Base-by-base conservation (phyloP, 177 flowering plant species). In the Vitis hybrid region DNA sequence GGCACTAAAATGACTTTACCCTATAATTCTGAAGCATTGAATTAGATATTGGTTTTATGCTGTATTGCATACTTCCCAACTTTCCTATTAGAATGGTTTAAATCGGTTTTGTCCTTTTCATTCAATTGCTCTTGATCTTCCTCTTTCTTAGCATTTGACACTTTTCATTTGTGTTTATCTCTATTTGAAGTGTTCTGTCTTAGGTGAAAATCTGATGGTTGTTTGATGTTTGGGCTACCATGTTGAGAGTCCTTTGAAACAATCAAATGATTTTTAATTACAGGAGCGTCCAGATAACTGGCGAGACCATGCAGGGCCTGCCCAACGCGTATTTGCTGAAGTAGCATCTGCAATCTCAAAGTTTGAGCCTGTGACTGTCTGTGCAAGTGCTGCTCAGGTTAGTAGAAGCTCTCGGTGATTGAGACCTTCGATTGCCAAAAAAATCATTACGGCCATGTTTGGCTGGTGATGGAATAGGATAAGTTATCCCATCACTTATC, bases 271-370 rank as follows among this genome's bases (percentile, higher is more conserved):
- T 72, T 66, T 73, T 40, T 34, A 64, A 12, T 72, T 55, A 32
- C 78, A 94, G 97, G 98, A 93, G 68, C 89, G 97, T 26, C 80
- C 81, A 19, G 99, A 93, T 79, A 93, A 91, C 74, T 93, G 98
- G 99, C 75, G 98, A 45, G 85, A 90, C 48, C 66, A 83, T 68
- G 97, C 89, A 11, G 77, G 73, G 62, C 94, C 69, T 73, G 97
- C 73, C 1, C 99, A 94, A 69, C 72, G n/a, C 5, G 87, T 84
- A 10, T 94, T 91, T 78, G 82, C 79, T 49, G 75, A 81, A 67
- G 91, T 90, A 26, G 99, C 99, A 57, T 64, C 79, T 67, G 94
- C 93, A 30, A 93, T 91, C 57, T 87, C 98, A 15, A 87, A 76
- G 79, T 93, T 89, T 78, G 98, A 88, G 81, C 91, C 89, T 18